phyloP scores from a whole-genome alignment of 768 basidiomycete species.

The Cyclocybe aegerita region DNA sequence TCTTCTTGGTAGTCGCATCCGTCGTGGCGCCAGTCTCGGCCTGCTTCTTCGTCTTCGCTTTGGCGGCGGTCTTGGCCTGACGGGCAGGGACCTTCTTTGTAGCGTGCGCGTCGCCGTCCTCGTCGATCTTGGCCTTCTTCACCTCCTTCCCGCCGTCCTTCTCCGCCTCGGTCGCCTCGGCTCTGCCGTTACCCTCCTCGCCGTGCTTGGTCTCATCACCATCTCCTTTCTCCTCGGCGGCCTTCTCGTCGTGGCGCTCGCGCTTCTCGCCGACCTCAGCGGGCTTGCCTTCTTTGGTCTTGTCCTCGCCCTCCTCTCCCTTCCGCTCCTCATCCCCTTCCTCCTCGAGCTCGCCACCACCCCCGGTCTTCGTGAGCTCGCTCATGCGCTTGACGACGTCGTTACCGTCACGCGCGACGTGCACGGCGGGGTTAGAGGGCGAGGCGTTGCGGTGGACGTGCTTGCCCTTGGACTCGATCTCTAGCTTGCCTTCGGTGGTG shows the following conservation, averaged over 20 bases:
- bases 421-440: constrained; percentile 25
- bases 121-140: constrained; percentile 23
- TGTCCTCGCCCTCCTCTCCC: constrained; percentile 3
- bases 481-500: constrained; percentile 21
- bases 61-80: background rate
- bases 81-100: constrained; percentile 1
- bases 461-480: constrained; percentile 26
- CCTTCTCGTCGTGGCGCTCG: constrained; percentile 11
- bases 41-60: constrained; percentile 7
- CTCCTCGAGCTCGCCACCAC: background rate
- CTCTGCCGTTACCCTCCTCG: constrained; percentile 1
- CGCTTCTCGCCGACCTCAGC: constrained; percentile 21
- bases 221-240: background rate
- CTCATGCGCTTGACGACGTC: constrained; percentile 29
- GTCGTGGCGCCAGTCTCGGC: background rate
- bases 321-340: constrained; percentile 3
- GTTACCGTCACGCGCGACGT: constrained; percentile 22
- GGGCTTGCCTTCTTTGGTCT: constrained; percentile 7
- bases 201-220: constrained; percentile 2
- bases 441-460: constrained; percentile 26
- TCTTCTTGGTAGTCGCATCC: constrained; percentile 13
- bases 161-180: constrained; percentile 14
- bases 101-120: constrained; percentile 1
- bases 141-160: constrained; percentile 17
- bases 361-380: constrained; percentile 20